Evolutionary conservation across 805 yeast genomes (phyloP).

Genomic region (Peterozyma toletana): DNA sequence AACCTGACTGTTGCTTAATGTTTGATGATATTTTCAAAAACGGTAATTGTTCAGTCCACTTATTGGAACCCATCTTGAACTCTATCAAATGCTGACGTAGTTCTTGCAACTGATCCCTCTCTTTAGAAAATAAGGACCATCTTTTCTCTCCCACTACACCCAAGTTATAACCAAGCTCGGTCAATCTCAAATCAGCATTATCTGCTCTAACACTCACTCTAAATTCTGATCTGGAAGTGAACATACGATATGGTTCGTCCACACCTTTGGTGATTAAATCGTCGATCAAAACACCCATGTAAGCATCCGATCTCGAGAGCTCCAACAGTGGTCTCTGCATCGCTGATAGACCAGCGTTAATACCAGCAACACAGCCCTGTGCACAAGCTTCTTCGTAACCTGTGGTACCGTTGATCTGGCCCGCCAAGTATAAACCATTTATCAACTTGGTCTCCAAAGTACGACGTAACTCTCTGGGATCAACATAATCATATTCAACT

Average conservation of each 20-base stretch:
- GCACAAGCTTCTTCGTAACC: constrained; percentile 99
- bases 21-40: constrained; percentile 45
- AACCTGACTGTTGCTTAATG: constrained; percentile 51
- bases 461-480: constrained; percentile 76
- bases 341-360: constrained; percentile 73
- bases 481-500: constrained; percentile 96
- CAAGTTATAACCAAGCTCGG: constrained; percentile 52
- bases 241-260: constrained; percentile 96
- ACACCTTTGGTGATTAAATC: constrained; percentile 94
- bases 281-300: constrained; percentile 87
- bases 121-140: constrained; percentile 38
- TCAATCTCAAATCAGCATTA: constrained; percentile 85
- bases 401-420: constrained; percentile 97
- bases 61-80: constrained; percentile 41
- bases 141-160: constrained; percentile 67
- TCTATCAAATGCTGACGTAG: constrained; percentile 38
- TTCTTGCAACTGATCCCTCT: constrained; percentile 34
- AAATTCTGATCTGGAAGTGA: constrained; percentile 92
- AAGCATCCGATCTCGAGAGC: constrained; percentile 75
- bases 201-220: constrained; percentile 87
- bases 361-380: constrained; percentile 93
- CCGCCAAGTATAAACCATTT: constrained; percentile 79
- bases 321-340: constrained; percentile 23
- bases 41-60: constrained; percentile 53
- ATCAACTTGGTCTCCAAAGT: constrained; percentile 80